These are phyloP conservation scores for Anisodus tanguticus DNA, from an alignment of 257 asterid genomes.

Conservation along the genomic window DNA sequence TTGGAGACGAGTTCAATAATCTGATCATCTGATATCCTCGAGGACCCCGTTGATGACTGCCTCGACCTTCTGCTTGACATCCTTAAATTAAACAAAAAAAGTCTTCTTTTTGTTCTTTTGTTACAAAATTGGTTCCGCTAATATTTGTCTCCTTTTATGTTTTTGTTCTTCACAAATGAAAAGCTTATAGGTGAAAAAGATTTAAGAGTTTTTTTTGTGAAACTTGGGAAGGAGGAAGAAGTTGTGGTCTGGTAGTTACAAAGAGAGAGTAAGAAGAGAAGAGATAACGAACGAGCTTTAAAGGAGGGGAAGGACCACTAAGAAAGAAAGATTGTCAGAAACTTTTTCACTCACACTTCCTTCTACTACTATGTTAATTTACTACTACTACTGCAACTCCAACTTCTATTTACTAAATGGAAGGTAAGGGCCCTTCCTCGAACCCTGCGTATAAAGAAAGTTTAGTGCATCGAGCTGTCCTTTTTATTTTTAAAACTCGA, in stretches of 20 bases:
- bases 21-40: constrained; percentile 53
- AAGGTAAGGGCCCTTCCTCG: too few species aligned
- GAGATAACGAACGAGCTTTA: constrained; percentile 31
- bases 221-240: background rate
- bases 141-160: background rate
- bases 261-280: constrained; percentile 11
- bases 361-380: background rate
- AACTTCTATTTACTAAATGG: background rate
- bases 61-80: constrained; percentile 57
- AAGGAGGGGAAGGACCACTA: constrained; percentile 41
- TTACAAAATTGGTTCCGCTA: background rate
- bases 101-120: background rate
- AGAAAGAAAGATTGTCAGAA: constrained; percentile 30
- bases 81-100: background rate
- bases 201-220: background rate
- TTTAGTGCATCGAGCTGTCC: too few species aligned
- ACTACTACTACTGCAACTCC: background rate
- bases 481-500: too few species aligned
- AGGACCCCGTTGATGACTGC: constrained; percentile 40
- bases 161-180: background rate
- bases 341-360: background rate
- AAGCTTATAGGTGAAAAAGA: background rate
- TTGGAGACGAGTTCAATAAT: constrained; percentile 53
- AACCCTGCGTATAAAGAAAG: too few species aligned
- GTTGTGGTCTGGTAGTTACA: constrained; percentile 33